Conservation (phyloP, 2,329 filamentous ascomycete genomes). For the Arthrobotrys conoides region DNA sequence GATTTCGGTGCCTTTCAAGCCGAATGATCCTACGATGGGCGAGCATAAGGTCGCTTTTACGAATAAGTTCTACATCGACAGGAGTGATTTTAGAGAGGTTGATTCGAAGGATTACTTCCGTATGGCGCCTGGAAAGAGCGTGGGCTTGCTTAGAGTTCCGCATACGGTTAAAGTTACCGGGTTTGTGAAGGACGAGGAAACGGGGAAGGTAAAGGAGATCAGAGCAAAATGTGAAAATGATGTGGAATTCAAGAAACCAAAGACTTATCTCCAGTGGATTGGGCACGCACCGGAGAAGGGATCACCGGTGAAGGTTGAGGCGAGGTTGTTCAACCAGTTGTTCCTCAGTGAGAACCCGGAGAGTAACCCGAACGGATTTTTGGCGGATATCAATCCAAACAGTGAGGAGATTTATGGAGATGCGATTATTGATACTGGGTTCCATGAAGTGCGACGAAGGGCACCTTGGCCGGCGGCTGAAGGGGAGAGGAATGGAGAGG, state of each 20-base stretch:
- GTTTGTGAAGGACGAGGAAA: conserved; percentile 76
- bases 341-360: conserved; percentile 90
- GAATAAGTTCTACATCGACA: conserved; percentile 86
- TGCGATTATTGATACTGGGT: conserved; percentile 85
- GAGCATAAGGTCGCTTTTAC: conserved; percentile 77
- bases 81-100: conserved; percentile 80
- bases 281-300: conserved; percentile 76
- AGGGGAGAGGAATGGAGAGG: conserved; percentile 76
- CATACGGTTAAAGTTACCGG: conserved; percentile 78
- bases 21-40: conserved; percentile 80
- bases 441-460: conserved; percentile 79
- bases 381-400: conserved; percentile 86
- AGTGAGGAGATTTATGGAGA: conserved; percentile 84
- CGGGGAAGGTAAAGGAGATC: conserved; percentile 77
- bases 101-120: conserved; percentile 83
- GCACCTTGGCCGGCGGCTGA: conserved; percentile 87
- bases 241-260: conserved; percentile 75
- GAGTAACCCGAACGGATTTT: conserved; percentile 81
- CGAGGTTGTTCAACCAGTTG: conserved; percentile 82
- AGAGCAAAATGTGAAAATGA: conserved; percentile 79
- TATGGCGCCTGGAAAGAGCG: conserved; percentile 80
- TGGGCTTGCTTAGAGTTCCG: conserved; percentile 80
- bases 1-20: conserved; percentile 82
- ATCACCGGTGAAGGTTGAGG: conserved; percentile 76
- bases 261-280: conserved; percentile 94